Evolutionary conservation across 2,329 filamentous ascomycete species (phyloP), one percentile per base, ranked within the genome.

Genomic region (Aureobasidium musti): DNA sequence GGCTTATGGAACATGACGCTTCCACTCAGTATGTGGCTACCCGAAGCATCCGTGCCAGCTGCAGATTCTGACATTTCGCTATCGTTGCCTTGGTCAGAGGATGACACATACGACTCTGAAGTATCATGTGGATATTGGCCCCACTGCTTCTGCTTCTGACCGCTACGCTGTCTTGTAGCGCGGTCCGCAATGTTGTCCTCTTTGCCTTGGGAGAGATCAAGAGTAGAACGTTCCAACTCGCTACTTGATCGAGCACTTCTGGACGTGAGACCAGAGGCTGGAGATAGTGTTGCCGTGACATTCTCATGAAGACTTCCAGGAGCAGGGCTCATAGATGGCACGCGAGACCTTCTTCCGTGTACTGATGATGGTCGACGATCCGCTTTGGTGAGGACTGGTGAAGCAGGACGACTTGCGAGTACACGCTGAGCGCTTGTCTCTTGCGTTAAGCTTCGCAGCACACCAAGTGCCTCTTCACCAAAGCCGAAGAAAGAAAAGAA

Each of bases 401-500:
- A 59, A 6, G 33, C 33, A 54, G 53, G 45, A 14, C 67, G 63
- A 19, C 60, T 64, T 8, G 57, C 49, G 23, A 69, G 53, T 23
- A 65, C 67, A 26, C 63, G 66, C 17, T 68, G 67, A 6, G 63
- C 65, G 17, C 65, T 85, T 80, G 28, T 86, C 69, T 89, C 87
- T 57, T 90, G 88, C 11, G 92, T 84, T 63, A 96, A 81, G 49
- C 87, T 86, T 69, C 87, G 90, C 61, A 99, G 82, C 2, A 95
- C 85, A 59, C 89, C 87, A 69, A 96, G 86, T 17, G 92, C 94
- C 72, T 97, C 91, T 72, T 90, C 88, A 7, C 92, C 92, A 69
- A 89, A 89, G 71, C 87, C 90, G 76, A 97, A 97, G 78, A 98
- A 98, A 0, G 93, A 95, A 77, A 99, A 98, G 76, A 96, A 98